Evolutionary conservation across 1,284 basidiomycete species (phyloP), one percentile per base, ranked within the genome.

Genomic region (Omphalotus olearius): DNA sequence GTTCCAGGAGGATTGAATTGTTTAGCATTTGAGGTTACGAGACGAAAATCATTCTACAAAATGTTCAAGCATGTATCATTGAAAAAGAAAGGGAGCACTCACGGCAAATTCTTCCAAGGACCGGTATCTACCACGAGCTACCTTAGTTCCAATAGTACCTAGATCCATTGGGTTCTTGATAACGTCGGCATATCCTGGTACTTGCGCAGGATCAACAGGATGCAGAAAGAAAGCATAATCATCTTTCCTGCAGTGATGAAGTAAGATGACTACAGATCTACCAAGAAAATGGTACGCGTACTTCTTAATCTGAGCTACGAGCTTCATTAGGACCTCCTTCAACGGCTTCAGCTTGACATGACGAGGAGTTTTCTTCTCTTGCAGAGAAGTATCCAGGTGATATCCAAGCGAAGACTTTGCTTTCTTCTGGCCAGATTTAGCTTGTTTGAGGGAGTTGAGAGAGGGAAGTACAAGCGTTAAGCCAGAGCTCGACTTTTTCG

Each of bases 181-280:
- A 28, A 81, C 64, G 60, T 89, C 84, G 2, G 70, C 57, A 60
- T 92, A 93, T 2, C 85, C 85, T 1, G 83, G 79, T 0, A 91
- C 83, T 57, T 81, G 74, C 0, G 71, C 66, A 7, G 68, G 64
- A 64, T 91, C 76, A 10, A 93, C 90, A 0, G 90, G 88, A 40
- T 70, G 65, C 49, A 90, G 69, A 63, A 93, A 93, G 67, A 93
- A 91, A 4, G 84, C 86, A 74, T 93, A 93, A 64, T 88, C 85
- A 63, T 93, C 90, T 64, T 88, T 91, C 69, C 89, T 90, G 56
- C 18, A 18, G 17, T 33, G 18, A n/a, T 17, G 14, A 41, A 14
- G 23, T 48, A 1, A 50, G 25, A 36, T 33, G 25, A 51, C 37
- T 54, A 33, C 39, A 43, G 26, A 23, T 33, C 26, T 42, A 51